phyloP scores from a whole-genome alignment of 2,329 filamentous ascomycete species.

The Fusarium tuaranense region DNA sequence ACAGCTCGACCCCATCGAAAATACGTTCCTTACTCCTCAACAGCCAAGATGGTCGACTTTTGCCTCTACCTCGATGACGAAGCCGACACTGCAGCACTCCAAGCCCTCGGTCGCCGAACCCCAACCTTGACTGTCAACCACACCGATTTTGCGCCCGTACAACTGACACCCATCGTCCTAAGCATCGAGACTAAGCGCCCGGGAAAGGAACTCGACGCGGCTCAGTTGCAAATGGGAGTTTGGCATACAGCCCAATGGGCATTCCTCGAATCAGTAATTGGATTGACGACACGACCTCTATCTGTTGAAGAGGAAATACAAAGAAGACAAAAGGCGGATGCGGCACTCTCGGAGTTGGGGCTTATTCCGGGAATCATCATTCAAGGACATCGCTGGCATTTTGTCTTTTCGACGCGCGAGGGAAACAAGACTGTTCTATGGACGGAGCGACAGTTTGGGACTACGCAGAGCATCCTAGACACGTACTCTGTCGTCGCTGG shows the following conservation, averaged over 20 bases:
- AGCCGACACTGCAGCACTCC: background rate
- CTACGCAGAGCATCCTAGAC: slow-evolving; percentile 25
- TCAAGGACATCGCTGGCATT: slow-evolving; percentile 33
- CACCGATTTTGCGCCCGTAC: slow-evolving; percentile 23
- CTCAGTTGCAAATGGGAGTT: slow-evolving; percentile 26
- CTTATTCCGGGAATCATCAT: slow-evolving; percentile 39
- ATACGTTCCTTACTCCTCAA: slow-evolving; percentile 13
- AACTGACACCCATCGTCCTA: slow-evolving; percentile 19
- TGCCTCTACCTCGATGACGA: slow-evolving; percentile 12
- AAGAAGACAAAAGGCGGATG: background rate
- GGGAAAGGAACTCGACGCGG: slow-evolving; percentile 17
- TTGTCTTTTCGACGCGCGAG: slow-evolving; percentile 36
- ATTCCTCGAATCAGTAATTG: slow-evolving; percentile 12
- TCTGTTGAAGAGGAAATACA: slow-evolving; percentile 3
- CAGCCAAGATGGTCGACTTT: slow-evolving; percentile 32
- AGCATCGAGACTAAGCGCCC: slow-evolving; percentile 35
- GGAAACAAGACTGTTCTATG: slow-evolving; percentile 25
- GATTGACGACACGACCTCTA: background rate
- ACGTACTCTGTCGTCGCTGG: slow-evolving; percentile 32
- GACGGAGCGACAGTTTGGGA: slow-evolving; percentile 33
- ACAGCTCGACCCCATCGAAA: slow-evolving; percentile 7
- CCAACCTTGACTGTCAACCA: slow-evolving; percentile 27
- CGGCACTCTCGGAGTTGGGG: background rate
- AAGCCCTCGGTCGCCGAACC: slow-evolving; percentile 18
- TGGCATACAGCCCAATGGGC: slow-evolving; percentile 33